Conservation (phyloP, 176 grass and related monocot species). For the barley (Hordeum vulgare) region DNA sequence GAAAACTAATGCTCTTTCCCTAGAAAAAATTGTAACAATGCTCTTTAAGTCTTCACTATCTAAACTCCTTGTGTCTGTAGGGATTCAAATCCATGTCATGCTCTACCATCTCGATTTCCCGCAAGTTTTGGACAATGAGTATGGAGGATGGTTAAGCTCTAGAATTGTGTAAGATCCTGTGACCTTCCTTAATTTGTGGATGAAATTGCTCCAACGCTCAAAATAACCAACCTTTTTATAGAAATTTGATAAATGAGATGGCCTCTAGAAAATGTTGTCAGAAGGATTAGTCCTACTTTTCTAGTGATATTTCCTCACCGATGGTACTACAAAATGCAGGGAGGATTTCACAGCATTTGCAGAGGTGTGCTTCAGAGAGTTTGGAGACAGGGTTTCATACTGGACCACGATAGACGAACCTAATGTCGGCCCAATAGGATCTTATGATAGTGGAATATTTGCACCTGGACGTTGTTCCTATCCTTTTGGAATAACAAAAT, state of each 20-base stretch:
- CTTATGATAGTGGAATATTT: no score
- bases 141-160: constrained; percentile 19
- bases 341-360: no score
- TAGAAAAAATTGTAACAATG: no score
- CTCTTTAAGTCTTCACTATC: background rate
- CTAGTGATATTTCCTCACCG: background rate
- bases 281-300: background rate
- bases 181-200: background rate
- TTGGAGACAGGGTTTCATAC: no score
- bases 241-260: background rate
- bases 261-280: background rate
- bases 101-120: constrained; percentile 64
- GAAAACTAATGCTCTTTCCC: no score
- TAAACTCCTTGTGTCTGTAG: background rate
- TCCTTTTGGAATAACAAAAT: no score
- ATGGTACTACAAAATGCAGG: no score
- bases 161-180: constrained; percentile 37
- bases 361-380: no score
- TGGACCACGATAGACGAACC: no score
- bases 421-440: no score
- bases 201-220: background rate
- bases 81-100: constrained; percentile 57
- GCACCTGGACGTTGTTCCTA: no score
- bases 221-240: background rate
- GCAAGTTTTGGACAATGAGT: constrained; percentile 59